A percentile compares a stretch with the other conserved stretches of the same genome.
These are phyloP conservation scores for Phycomyces nitens DNA, from an alignment of 192 early-diverging fungal species.

Conservation along the genomic window DNA sequence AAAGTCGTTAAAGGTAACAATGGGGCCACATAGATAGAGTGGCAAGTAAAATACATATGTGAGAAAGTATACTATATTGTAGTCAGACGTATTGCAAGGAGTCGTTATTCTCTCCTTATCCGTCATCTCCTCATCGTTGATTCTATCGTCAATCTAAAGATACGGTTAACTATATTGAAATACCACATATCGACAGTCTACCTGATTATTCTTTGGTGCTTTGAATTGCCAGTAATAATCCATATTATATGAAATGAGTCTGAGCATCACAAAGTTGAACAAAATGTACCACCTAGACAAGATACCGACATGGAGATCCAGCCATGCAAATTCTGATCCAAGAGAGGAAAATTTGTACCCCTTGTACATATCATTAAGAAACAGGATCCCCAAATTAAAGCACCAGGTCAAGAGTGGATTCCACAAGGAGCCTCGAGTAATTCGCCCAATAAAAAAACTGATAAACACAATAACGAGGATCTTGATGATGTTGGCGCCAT, in stretches of 20 bases:
- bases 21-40: constrained; percentile 89
- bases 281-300: constrained; percentile 80
- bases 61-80: constrained; percentile 74
- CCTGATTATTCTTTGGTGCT: constrained; percentile 22
- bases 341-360: constrained; percentile 64
- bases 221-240: constrained; percentile 80
- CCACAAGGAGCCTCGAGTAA: constrained; percentile 43
- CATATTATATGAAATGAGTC: constrained; percentile 89
- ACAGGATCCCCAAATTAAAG: constrained; percentile 77
- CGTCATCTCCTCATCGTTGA: constrained; percentile 23
- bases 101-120: constrained; percentile 58
- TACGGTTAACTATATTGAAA: too few species aligned
- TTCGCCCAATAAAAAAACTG: constrained; percentile 66
- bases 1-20: constrained; percentile 93
- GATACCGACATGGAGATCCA: constrained; percentile 68
- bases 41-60: constrained; percentile 84
- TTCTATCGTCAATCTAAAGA: constrained; percentile 20
- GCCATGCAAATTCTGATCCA: constrained; percentile 10
- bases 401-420: constrained; percentile 76
- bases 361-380: constrained; percentile 69
- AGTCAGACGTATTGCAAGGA: constrained; percentile 58
- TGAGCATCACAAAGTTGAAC: constrained; percentile 86
- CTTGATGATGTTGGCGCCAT: constrained; percentile 77
- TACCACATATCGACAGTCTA: too few species aligned
- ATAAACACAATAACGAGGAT: constrained; percentile 57